Base-by-base conservation (phyloP, 371 early-diverging fungal species). In the Mitosporidium daphniae region DNA sequence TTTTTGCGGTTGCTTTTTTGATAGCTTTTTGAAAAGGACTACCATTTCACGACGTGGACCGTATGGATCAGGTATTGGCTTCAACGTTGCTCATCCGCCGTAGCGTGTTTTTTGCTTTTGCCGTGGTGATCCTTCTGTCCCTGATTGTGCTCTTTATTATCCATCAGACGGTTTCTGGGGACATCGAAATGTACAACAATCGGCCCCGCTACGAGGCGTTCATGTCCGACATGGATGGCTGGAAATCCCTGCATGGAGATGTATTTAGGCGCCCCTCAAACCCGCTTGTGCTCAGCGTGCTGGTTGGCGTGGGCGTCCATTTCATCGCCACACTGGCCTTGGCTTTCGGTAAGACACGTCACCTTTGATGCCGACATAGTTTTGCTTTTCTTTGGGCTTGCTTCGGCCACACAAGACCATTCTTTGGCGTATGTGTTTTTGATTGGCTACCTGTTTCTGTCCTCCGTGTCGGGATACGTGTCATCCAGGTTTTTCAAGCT, bases 371-470 rank as follows among this genome's bases (percentile, higher is more conserved):
- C n/a, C n/a, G 4, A 23, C 3, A 27, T 26, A 52, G 60, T 61
- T 0, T 73, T 86, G 82, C 84, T 11, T 58, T 67, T n/a, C 56
- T n/a, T n/a, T 86, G 20, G 89, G 89, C 9, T 78, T 86, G 54
- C 49, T 86, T 23, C 73, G 77, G 10, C 84, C 84, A 0, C 73
- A 80, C 0, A 66, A 60, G 41, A 71, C 24, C 84, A 84, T 15
- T 67, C 78, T 2, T 50, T 86, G 15, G 56, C 55, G 1, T 80
- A 78, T 2, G 61, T 73, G 17, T 64, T 68, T 54, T 51, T 86
- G 20, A 49, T 73, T 22, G 62, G 75, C 33, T 82, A 68, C 38
- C 64, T 80, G 48, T 33, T 62, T 22, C 78, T 68, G 42, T 67
- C 62, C 2, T 53, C 57, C 17, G 58, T 67, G 9, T 57, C 77